Evolutionary conservation across 371 early-diverging fungal genomes (phyloP), one percentile per base, ranked within the genome.

Genomic region (Mucor circinelloides): DNA sequence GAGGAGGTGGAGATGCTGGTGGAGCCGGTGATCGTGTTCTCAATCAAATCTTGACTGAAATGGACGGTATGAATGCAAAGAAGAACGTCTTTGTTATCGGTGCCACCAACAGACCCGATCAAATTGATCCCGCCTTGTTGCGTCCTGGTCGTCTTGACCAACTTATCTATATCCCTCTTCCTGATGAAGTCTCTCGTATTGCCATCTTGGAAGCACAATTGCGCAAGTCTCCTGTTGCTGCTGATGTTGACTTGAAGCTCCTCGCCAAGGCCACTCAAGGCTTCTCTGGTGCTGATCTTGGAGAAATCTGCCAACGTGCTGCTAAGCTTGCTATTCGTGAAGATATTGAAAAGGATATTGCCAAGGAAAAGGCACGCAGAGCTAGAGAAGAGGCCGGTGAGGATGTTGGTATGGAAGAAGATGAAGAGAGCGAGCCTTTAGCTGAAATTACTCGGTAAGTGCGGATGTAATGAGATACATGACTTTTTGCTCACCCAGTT

Each of bases 41-140:
- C 48, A 99, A 99, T 87, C 99, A 99, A 86, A 93, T 99, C 68
- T 87, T 99, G 71, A 99, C 99, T 28, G 99, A 99, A 86, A 99
- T 99, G 99, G 99, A 99, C 77, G 99, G 99, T 77, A 99, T 99
- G 99, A 98, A 97, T 75, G 96, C 96, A 68, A 99, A 99, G 89
- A 82, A 82, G 92, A 96, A 98, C 72, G 98, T 98, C n/a, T 97
- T 99, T 77, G 96, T 99, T 63, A 98, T 99, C 83, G 99, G 97
- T 65, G 99, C 99, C 36, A 99, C 99, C 65, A 99, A 99, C 88
- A 89, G 74, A 70, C 74, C 74, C 30, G 74, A 74, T 61, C 74
- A 74, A 63, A 74, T 74, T 38, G 74, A 74, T 59, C 74, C 74
- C 62, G 74, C 74, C 46, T 67, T 74, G 40, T 63, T 74, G 28